A percentile compares a stretch with the other conserved stretches of the same genome.
These are phyloP conservation scores for Stemphylium lycopersici DNA, from an alignment of 2,329 filamentous ascomycete genomes.

Conservation along the genomic window DNA sequence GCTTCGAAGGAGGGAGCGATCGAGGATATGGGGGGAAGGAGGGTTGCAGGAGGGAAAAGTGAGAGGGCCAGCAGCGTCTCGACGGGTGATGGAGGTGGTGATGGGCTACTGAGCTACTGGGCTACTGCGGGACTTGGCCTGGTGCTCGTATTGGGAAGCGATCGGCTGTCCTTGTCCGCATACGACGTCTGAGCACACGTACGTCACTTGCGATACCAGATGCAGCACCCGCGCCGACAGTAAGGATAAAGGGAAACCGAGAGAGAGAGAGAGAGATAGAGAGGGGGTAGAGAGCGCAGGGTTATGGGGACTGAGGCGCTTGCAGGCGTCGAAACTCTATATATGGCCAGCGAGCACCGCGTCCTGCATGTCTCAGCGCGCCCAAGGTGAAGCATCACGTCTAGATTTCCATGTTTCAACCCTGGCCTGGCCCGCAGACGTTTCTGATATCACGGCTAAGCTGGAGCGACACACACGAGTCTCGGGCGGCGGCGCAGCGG, in stretches of 20 bases:
- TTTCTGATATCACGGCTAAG: slow-evolving; percentile 11
- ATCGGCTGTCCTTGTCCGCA: slow-evolving; percentile 36
- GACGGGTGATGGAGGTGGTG: slow-evolving; percentile 20
- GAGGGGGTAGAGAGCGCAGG: no score
- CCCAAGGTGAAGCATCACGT: slow-evolving; percentile 31
- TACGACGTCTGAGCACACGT: slow-evolving; percentile 33
- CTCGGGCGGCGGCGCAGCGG: background rate
- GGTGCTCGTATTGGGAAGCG: slow-evolving; percentile 28
- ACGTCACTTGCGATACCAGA: slow-evolving; percentile 34
- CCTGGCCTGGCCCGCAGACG: slow-evolving; percentile 1
- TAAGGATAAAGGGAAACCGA: background rate
- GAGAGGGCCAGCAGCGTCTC: slow-evolving; percentile 22
- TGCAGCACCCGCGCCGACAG: slow-evolving; percentile 20
- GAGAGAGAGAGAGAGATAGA: slow-evolving; percentile 3
- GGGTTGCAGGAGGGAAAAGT: slow-evolving; percentile 19
- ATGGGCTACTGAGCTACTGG: slow-evolving; percentile 25
- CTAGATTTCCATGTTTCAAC: slow-evolving; percentile 32
- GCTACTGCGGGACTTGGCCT: slow-evolving; percentile 29
- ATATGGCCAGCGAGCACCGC: slow-evolving; percentile 7
- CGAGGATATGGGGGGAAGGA: slow-evolving; percentile 29
- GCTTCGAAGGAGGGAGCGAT: slow-evolving; percentile 49
- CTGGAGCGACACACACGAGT: background rate
- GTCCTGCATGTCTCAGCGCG: slow-evolving; percentile 27
- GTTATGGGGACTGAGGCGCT: slow-evolving; percentile 13
- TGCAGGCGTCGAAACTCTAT: slow-evolving; percentile 15